Evolutionary conservation across 228 moss, liverwort and hornwort genomes (phyloP).

Genomic region (Sphagnum fallax): DNA sequence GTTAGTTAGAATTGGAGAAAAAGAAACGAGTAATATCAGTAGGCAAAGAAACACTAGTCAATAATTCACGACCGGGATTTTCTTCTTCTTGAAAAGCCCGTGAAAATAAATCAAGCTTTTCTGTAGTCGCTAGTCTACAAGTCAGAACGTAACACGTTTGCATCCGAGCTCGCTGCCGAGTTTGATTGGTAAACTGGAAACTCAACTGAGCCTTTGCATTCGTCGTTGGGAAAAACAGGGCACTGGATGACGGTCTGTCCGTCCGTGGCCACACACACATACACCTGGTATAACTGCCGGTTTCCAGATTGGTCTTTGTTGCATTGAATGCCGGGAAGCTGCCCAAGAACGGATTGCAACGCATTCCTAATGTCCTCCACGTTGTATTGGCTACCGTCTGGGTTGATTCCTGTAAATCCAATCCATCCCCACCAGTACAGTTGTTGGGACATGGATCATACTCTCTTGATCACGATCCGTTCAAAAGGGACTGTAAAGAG

Average conservation of each 20-base stretch:
- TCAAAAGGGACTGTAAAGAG: background rate
- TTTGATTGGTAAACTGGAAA: constrained; percentile 28
- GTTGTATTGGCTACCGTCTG: constrained; percentile 43
- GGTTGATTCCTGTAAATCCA: constrained; percentile 39
- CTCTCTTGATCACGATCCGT: background rate
- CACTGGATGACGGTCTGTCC: constrained; percentile 54
- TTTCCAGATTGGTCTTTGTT: constrained; percentile 46
- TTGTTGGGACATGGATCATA: background rate
- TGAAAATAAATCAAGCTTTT: too few species aligned
- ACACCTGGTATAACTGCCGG: constrained; percentile 71
- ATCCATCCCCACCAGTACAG: background rate
- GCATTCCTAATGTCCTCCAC: constrained; percentile 21
- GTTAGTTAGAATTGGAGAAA: too few species aligned
- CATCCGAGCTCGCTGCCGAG: background rate
- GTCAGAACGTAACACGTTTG: too few species aligned
- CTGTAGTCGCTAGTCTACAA: too few species aligned
- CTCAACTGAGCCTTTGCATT: constrained; percentile 39
- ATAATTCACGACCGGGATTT: too few species aligned
- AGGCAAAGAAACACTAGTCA: too few species aligned
- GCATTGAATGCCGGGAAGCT: constrained; percentile 62
- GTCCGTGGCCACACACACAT: constrained; percentile 75
- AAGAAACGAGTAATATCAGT: too few species aligned
- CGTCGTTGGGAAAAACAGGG: constrained; percentile 34
- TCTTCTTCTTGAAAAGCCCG: too few species aligned
- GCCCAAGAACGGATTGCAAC: constrained; percentile 30